These are phyloP conservation scores for Allomyces arbusculus DNA, from an alignment of 192 early-diverging fungal genomes.

Conservation along the genomic window DNA sequence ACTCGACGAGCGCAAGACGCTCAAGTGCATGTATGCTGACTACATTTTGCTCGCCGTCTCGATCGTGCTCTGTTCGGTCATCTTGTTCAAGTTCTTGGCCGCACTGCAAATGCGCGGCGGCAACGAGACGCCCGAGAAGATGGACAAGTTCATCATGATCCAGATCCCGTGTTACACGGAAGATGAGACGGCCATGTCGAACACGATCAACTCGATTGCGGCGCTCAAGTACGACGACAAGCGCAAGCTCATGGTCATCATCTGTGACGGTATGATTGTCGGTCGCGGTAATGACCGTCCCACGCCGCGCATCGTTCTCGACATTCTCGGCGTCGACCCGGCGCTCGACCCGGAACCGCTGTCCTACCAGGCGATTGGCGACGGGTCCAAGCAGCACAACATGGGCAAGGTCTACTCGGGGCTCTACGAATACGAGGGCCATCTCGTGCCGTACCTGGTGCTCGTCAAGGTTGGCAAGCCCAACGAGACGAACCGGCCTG, in stretches of 20 bases:
- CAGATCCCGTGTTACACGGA: slow-evolving; percentile 98
- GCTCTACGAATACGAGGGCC: slow-evolving; percentile 76
- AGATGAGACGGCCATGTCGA: slow-evolving; percentile 75
- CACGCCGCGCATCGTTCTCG: slow-evolving; percentile 88
- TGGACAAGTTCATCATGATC: slow-evolving; percentile 78
- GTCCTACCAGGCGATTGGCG: slow-evolving; percentile 71
- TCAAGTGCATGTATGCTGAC: slow-evolving; percentile 56
- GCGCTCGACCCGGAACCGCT: slow-evolving; percentile 64
- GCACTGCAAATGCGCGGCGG: slow-evolving; percentile 63
- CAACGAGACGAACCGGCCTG: slow-evolving; percentile 66
- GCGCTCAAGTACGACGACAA: slow-evolving; percentile 86
- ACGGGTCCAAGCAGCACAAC: slow-evolving; percentile 86
- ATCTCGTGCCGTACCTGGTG: slow-evolving; percentile 87
- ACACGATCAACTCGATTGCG: slow-evolving; percentile 87
- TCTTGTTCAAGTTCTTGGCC: slow-evolving; percentile 90
- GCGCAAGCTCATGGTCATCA: slow-evolving; percentile 86
- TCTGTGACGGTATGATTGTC: slow-evolving; percentile 93
- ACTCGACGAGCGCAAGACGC: slow-evolving; percentile 61
- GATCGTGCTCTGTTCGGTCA: slow-evolving; percentile 57
- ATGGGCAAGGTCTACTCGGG: slow-evolving; percentile 95
- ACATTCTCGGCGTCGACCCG: slow-evolving; percentile 80
- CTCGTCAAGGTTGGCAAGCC: slow-evolving; percentile 85
- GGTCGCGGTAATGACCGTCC: slow-evolving; percentile 91
- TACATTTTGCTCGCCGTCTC: slow-evolving; percentile 68
- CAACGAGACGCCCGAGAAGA: slow-evolving; percentile 37